Base-by-base conservation (phyloP, 2,329 filamentous ascomycete species). In the Ceratocystis alfenasii region DNA sequence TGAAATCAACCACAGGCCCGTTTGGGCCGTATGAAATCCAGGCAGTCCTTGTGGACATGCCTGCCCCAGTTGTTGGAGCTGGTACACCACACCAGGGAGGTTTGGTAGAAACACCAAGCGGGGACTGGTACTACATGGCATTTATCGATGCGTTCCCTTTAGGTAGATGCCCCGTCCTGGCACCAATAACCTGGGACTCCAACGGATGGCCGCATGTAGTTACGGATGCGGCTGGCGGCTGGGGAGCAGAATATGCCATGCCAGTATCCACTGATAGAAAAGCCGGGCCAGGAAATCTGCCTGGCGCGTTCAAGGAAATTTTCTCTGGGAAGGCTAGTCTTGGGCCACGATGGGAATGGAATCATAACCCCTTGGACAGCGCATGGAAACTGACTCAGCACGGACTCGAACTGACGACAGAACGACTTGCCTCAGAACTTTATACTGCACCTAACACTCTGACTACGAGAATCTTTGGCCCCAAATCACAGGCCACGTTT, bases 61-160 rank as follows among this genome's bases (percentile, higher is more conserved):
- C 70, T 0, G 74, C 77, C 0, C 80, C 81, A 0, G 70, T 84
- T 0, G 25, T 36, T 6, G 44, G 62, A 7, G 62, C 76, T 0
- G 80, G 80, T 0, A 72, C 71, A 17, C 76, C 78, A 0, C 79
- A 83, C 69, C 82, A 85, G 71, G 82, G 82, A 1, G 78, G 79
- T 17, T 72, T 85, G 7, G 76, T 84, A 3, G 75, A 81, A 61
- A 82, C 80, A 0, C 76, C 76, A 1, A 71, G 76, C 20, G 78
- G 78, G 0, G 73, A 78, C n/a, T 84, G 81, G 81, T 83, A 81
- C 69, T 85, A 81, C 69, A 78, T 83, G 70, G 76, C 78, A 0
- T 85, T 84, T 70, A 72, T 78, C 33, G 79, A 81, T 69, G 74
- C 76, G 0, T 84, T 81, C 68, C 82, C 83, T 0, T 77, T 75